These are phyloP conservation scores for Ascochyta rabiei DNA, from an alignment of 2,329 filamentous ascomycete genomes.

Conservation along the genomic window DNA sequence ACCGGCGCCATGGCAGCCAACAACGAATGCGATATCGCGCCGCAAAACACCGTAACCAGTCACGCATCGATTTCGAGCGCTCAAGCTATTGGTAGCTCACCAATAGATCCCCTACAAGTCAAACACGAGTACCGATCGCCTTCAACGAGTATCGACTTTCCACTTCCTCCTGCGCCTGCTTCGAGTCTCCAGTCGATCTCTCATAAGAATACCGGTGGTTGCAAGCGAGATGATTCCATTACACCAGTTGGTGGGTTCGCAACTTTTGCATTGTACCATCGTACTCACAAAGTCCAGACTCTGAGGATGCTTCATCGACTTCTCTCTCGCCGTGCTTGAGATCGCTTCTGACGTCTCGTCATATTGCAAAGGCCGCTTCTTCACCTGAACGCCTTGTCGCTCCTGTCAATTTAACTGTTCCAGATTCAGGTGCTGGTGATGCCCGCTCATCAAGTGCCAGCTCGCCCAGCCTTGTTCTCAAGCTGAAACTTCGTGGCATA, in stretches of 20 bases:
- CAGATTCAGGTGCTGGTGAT: too few relatives aligned
- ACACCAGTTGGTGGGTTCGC: neutral
- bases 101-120: neutral
- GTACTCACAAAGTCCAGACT: too few relatives aligned
- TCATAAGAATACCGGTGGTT: neutral
- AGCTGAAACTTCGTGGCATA: constrained; percentile 19
- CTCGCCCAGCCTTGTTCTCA: constrained; percentile 9
- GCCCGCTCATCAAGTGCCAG: neutral
- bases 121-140: neutral
- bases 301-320: neutral
- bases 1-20: neutral
- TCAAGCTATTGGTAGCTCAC: neutral
- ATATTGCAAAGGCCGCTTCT: neutral
- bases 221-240: neutral
- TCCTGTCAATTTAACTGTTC: neutral
- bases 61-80: neutral
- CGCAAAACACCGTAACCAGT: neutral
- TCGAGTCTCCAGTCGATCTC: neutral
- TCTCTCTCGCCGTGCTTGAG: neutral
- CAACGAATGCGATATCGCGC: neutral
- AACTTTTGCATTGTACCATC: too few relatives aligned
- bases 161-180: neutral
- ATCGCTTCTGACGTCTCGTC: neutral
- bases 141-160: too few relatives aligned
- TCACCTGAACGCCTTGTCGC: neutral